Conservation (phyloP, 495 filamentous ascomycete species). For the Trichoderma virens region DNA sequence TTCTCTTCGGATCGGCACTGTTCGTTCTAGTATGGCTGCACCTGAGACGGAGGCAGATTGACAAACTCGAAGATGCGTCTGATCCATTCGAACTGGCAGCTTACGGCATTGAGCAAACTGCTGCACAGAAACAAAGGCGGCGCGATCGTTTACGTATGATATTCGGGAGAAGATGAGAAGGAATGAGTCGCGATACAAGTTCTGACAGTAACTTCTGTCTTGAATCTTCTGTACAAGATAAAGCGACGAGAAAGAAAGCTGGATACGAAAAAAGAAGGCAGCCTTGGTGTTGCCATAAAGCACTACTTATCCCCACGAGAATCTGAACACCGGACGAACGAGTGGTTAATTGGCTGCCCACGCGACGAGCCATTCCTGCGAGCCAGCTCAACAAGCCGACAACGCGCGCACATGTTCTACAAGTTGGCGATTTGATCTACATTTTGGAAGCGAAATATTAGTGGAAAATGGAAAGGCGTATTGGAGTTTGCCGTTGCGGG, state of each 20-base stretch:
- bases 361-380: neutral
- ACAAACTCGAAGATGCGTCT: conserved; percentile 1
- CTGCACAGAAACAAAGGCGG: neutral
- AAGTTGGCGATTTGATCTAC: neutral
- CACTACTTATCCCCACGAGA: too few species aligned
- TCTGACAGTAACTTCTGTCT: neutral
- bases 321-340: neutral
- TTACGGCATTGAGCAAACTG: neutral
- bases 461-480: neutral
- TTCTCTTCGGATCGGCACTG: neutral
- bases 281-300: too few species aligned
- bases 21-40: neutral
- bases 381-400: neutral
- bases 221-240: too few species aligned
- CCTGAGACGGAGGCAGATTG: neutral
- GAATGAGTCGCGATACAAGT: neutral
- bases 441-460: neutral
- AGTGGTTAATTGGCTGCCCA: neutral
- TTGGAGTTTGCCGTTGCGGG: neutral
- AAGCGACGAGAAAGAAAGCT: too few species aligned
- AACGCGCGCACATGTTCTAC: neutral
- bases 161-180: neutral
- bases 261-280: too few species aligned
- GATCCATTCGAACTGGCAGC: conserved; percentile 2
- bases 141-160: neutral